Conservation (phyloP, 2,329 filamentous ascomycete species). For the Sordariomycetes sp. region DNA sequence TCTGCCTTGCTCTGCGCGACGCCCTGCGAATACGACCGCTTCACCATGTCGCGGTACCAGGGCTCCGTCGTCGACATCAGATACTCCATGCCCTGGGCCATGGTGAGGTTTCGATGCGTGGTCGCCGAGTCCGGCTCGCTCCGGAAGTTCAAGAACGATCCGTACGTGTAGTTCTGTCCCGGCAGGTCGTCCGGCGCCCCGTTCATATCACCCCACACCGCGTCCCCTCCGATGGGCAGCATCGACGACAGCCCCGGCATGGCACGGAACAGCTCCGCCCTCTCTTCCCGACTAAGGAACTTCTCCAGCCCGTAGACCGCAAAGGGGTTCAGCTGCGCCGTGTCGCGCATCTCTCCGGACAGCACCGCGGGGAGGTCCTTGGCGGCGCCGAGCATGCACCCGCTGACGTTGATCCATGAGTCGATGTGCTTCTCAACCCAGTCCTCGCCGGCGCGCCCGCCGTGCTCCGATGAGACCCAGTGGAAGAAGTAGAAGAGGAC, state of each 20-base stretch:
- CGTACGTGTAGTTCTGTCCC: constrained; percentile 63
- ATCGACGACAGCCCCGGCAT: constrained; percentile 97
- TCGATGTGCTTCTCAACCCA: constrained; percentile 91
- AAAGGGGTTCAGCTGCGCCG: constrained; percentile 89
- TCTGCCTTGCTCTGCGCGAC: constrained; percentile 70
- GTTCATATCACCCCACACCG: constrained; percentile 83
- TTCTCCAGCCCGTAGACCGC: constrained; percentile 95
- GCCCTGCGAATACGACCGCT: constrained; percentile 74
- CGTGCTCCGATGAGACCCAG: constrained; percentile 68
- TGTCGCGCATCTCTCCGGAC: constrained; percentile 97
- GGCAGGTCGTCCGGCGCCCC: constrained; percentile 82
- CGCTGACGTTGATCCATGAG: constrained; percentile 96
- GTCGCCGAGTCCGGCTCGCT: constrained; percentile 51
- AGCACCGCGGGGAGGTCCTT: constrained; percentile 86
- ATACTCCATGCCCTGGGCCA: constrained; percentile 66
- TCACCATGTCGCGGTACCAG: constrained; percentile 73
- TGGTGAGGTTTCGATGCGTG: constrained; percentile 66
- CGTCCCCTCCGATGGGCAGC: constrained; percentile 87
- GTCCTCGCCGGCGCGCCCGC: constrained; percentile 68
- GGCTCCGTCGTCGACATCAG: constrained; percentile 67
- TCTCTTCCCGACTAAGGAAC: constrained; percentile 82
- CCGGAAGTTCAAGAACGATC: constrained; percentile 78
- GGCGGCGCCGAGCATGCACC: constrained; percentile 91
- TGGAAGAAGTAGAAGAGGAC: constrained; percentile 78
- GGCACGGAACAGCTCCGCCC: constrained; percentile 85